Conservation (phyloP, 1,139 yeast genomes). For the Blastobotrys elegans region DNA sequence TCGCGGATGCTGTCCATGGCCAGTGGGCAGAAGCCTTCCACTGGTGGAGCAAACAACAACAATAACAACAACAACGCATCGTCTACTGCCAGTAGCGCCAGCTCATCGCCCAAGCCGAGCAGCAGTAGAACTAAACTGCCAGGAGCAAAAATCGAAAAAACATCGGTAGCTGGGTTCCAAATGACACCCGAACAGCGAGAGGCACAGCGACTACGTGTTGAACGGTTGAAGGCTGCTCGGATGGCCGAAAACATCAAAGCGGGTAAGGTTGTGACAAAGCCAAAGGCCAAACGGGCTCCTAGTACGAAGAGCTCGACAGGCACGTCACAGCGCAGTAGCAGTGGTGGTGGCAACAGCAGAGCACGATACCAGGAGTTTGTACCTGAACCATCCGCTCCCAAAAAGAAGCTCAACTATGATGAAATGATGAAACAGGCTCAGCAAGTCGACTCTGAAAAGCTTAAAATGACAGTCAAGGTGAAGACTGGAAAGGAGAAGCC, state of each 20-base stretch:
- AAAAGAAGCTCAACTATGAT: slow-evolving; percentile 33
- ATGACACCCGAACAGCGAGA: slow-evolving; percentile 24
- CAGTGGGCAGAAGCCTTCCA: slow-evolving; percentile 8
- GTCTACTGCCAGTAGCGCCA: neutral
- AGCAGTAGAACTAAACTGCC: neutral
- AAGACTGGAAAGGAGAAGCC: slow-evolving; percentile 3
- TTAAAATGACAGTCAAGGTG: slow-evolving; percentile 35
- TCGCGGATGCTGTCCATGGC: slow-evolving; percentile 27
- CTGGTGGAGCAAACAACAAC: too few relatives aligned
- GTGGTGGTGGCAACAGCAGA: neutral
- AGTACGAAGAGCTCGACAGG: slow-evolving; percentile 5
- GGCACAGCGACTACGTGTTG: slow-evolving; percentile 28
- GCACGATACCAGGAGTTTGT: neutral
- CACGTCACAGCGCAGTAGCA: neutral
- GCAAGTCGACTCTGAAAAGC: slow-evolving; percentile 33
- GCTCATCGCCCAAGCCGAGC: neutral
- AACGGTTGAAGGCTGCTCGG: slow-evolving; percentile 27
- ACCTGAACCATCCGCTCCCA: slow-evolving; percentile 12
- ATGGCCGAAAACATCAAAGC: slow-evolving; percentile 21
- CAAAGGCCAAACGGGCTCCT: slow-evolving; percentile 2
- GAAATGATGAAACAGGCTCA: slow-evolving; percentile 39
- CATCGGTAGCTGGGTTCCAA: slow-evolving; percentile 2
- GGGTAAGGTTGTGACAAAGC: slow-evolving; percentile 6
- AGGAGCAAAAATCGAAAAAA: neutral
- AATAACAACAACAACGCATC: neutral